phyloP scores from a whole-genome alignment of 768 basidiomycete genomes.

The Boletus barrowsii region DNA sequence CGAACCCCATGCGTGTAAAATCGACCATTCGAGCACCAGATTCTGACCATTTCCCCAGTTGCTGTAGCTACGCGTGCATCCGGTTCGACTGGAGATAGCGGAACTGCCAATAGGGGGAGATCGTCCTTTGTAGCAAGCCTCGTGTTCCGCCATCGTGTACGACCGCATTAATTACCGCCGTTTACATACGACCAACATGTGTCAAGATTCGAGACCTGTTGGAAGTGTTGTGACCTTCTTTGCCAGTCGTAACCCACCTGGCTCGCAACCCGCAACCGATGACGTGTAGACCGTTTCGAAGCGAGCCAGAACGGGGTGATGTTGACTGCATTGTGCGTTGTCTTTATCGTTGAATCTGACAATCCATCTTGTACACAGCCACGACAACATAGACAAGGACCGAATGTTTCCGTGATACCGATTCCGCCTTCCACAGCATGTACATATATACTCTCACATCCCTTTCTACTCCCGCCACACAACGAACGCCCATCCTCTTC shows the following conservation, averaged over 20 bases:
- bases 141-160: slow-evolving; percentile 12
- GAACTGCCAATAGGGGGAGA: neutral
- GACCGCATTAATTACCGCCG: slow-evolving; percentile 11
- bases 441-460: slow-evolving; percentile 3
- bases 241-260: no score
- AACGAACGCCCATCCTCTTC: slow-evolving; percentile 4
- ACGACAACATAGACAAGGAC: neutral
- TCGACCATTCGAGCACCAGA: no score
- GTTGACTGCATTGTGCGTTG: no score
- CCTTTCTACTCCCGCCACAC: slow-evolving; percentile 12
- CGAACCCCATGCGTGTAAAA: no score
- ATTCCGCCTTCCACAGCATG: slow-evolving; percentile 17
- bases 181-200: slow-evolving; percentile 2
- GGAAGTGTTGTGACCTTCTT: no score
- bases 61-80: neutral
- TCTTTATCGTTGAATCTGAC: no score
- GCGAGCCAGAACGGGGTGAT: no score
- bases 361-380: no score
- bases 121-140: slow-evolving; percentile 1
- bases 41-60: no score
- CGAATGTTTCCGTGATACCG: neutral
- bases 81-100: neutral
- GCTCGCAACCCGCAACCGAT: no score
- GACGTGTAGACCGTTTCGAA: no score
- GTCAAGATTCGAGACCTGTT: neutral